These are phyloP conservation scores for Blastocladiella britannica DNA, from an alignment of 192 early-diverging fungal genomes.

Conservation along the genomic window DNA sequence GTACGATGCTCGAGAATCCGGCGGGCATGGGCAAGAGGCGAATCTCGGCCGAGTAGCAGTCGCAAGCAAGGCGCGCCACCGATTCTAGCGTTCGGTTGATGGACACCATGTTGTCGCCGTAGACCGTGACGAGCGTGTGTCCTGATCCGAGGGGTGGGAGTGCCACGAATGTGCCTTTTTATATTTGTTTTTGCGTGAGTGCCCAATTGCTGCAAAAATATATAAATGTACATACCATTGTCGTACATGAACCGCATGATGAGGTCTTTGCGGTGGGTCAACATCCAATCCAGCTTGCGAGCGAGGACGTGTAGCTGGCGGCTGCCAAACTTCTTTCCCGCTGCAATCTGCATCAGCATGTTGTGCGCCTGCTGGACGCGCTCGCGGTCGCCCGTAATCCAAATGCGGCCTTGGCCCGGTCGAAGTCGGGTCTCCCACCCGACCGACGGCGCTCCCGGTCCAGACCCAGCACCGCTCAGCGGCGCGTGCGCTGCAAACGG, in stretches of 20 bases:
- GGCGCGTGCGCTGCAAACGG: slow-evolving; percentile 22
- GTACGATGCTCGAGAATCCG: slow-evolving; percentile 2
- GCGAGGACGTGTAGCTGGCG: slow-evolving; percentile 15
- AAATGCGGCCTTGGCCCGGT: slow-evolving; percentile 28
- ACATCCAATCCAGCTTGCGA: slow-evolving; percentile 63
- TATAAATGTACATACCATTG: slow-evolving; percentile 41
- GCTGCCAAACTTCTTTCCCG: slow-evolving; percentile 12
- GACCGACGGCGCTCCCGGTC: slow-evolving; percentile 7
- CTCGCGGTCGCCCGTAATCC: slow-evolving; percentile 36
- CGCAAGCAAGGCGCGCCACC: slow-evolving; percentile 42
- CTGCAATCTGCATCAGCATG: slow-evolving; percentile 17
- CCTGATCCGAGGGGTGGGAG: slow-evolving; percentile 39
- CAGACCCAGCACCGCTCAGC: too few relatives aligned
- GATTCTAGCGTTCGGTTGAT: slow-evolving; percentile 47
- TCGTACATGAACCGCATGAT: slow-evolving; percentile 50
- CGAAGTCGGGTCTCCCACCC: slow-evolving; percentile 6
- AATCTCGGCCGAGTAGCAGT: background rate
- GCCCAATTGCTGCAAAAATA: too few relatives aligned
- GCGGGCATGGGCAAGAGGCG: slow-evolving; percentile 7
- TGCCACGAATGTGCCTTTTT: slow-evolving; percentile 26
- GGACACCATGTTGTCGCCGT: slow-evolving; percentile 44
- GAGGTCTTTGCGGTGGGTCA: slow-evolving; percentile 35
- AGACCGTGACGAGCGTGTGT: slow-evolving; percentile 27
- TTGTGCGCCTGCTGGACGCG: slow-evolving; percentile 32
- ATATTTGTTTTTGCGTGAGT: too few relatives aligned